These are phyloP conservation scores for Didymellaceae sp. DNA, from an alignment of 2,329 filamentous ascomycete species.

Conservation along the genomic window DNA sequence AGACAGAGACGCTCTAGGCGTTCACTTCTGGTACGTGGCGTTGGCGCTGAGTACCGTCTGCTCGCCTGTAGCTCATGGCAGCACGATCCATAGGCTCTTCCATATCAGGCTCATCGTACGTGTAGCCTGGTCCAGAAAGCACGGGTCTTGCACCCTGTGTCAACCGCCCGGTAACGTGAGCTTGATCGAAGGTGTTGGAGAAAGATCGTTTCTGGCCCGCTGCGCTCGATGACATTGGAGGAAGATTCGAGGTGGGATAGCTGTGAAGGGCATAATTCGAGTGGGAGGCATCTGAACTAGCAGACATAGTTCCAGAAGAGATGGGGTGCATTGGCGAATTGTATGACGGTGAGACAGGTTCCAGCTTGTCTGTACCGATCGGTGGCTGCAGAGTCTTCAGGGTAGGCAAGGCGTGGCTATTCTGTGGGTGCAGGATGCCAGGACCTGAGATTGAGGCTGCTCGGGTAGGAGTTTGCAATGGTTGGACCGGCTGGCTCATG, in stretches of 20 bases:
- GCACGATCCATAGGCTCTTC: conserved; percentile 49
- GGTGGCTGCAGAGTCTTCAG: conserved; percentile 50
- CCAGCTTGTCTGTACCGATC: conserved; percentile 44
- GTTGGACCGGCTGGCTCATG: conserved; percentile 43
- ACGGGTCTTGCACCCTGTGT: conserved; percentile 54
- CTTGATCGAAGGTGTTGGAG: conserved; percentile 54
- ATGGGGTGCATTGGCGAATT: conserved; percentile 44
- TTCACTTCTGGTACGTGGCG: conserved; percentile 46
- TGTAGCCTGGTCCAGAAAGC: conserved; percentile 37
- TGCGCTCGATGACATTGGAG: conserved; percentile 25
- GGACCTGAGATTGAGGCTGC: conserved; percentile 37
- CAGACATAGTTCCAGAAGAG: conserved; percentile 42
- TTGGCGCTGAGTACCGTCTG: conserved; percentile 53
- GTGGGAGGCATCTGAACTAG: conserved; percentile 37
- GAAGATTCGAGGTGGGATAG: conserved; percentile 37
- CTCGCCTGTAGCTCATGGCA: conserved; percentile 56
- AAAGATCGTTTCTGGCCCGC: conserved; percentile 55
- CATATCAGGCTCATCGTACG: conserved; percentile 48
- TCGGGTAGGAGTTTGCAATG: conserved; percentile 44
- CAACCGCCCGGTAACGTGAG: conserved; percentile 52
- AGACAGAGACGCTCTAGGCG: conserved; percentile 23
- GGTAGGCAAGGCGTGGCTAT: conserved; percentile 50
- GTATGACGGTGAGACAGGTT: conserved; percentile 55
- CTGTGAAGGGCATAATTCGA: conserved; percentile 35
- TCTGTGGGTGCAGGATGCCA: conserved; percentile 38